Evolutionary conservation across 2,329 filamentous ascomycete species (phyloP).

Genomic region (Ceratocystiopsis sp.): DNA sequence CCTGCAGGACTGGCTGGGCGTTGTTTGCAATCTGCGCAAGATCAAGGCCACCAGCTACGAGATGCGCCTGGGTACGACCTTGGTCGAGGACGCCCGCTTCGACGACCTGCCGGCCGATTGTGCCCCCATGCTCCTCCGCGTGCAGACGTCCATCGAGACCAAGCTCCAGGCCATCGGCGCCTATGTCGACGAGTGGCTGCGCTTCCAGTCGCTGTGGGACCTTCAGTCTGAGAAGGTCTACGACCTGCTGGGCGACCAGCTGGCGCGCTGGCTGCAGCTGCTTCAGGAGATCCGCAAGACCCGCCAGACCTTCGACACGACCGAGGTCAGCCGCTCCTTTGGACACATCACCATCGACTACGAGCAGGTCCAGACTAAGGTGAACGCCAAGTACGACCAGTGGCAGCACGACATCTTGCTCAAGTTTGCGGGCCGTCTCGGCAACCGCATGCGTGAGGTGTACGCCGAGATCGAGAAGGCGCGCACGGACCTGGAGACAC

Average conservation of each 20-base stretch:
- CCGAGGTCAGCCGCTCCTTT: constrained; percentile 81
- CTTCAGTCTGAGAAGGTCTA: constrained; percentile 92
- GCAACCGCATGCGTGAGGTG: constrained; percentile 79
- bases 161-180: constrained; percentile 63
- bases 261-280: constrained; percentile 83
- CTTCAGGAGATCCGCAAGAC: constrained; percentile 96
- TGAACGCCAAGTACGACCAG: constrained; percentile 98
- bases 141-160: constrained; percentile 69
- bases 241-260: constrained; percentile 74
- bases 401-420: constrained; percentile 96
- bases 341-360: constrained; percentile 94
- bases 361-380: constrained; percentile 94
- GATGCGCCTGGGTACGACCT: constrained; percentile 56
- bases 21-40: constrained; percentile 82
- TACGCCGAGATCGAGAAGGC: constrained; percentile 85
- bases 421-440: constrained; percentile 81
- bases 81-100: constrained; percentile 56
- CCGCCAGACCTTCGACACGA: constrained; percentile 90
- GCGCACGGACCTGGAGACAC: constrained; percentile 74
- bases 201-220: constrained; percentile 98
- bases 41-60: constrained; percentile 93
- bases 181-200: constrained; percentile 96
- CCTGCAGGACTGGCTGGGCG: constrained; percentile 81
- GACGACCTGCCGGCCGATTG: constrained; percentile 72
- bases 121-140: constrained; percentile 58